Evolutionary conservation across 305 asterid genomes (phyloP).

Genomic region (Coffea humblotiana): DNA sequence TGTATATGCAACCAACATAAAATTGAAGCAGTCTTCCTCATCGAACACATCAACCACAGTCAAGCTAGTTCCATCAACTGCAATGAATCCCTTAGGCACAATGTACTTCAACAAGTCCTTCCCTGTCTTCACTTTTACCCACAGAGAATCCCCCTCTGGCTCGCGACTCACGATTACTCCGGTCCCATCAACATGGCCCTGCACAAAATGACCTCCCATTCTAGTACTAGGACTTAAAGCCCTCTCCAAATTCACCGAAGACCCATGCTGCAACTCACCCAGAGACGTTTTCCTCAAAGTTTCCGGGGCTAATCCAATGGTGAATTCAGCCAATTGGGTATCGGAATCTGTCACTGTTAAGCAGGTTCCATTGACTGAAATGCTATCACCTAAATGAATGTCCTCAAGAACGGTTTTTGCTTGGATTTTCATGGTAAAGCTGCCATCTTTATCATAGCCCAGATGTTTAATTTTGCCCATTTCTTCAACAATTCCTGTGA

Average conservation of each 20-base stretch:
- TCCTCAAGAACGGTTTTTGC: slow-evolving; percentile 68
- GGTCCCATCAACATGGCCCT: slow-evolving; percentile 90
- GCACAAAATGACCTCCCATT: slow-evolving; percentile 97
- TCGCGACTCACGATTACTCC: slow-evolving; percentile 61
- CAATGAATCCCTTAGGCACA: slow-evolving; percentile 87
- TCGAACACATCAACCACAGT: slow-evolving; percentile 88
- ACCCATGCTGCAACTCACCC: slow-evolving; percentile 59
- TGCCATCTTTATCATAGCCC: slow-evolving; percentile 52
- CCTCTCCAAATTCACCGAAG: slow-evolving; percentile 79
- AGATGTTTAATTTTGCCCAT: slow-evolving; percentile 58
- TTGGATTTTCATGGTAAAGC: slow-evolving; percentile 70
- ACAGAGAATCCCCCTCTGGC: slow-evolving; percentile 78
- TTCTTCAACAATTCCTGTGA: slow-evolving; percentile 94
- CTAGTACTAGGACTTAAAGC: slow-evolving; percentile 77
- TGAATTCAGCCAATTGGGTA: slow-evolving; percentile 47
- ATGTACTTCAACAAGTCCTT: slow-evolving; percentile 69
- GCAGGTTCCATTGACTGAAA: slow-evolving; percentile 90
- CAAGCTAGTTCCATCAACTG: slow-evolving; percentile 90
- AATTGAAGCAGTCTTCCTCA: slow-evolving; percentile 64
- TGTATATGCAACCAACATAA: slow-evolving; percentile 83
- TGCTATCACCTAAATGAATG: slow-evolving; percentile 85
- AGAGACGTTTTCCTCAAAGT: slow-evolving; percentile 75
- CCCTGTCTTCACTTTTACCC: slow-evolving; percentile 69
- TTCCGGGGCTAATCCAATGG: slow-evolving; percentile 80
- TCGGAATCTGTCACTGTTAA: slow-evolving; percentile 72